These are phyloP conservation scores for Apocynum venetum DNA, from an alignment of 257 asterid genomes.

Conservation along the genomic window DNA sequence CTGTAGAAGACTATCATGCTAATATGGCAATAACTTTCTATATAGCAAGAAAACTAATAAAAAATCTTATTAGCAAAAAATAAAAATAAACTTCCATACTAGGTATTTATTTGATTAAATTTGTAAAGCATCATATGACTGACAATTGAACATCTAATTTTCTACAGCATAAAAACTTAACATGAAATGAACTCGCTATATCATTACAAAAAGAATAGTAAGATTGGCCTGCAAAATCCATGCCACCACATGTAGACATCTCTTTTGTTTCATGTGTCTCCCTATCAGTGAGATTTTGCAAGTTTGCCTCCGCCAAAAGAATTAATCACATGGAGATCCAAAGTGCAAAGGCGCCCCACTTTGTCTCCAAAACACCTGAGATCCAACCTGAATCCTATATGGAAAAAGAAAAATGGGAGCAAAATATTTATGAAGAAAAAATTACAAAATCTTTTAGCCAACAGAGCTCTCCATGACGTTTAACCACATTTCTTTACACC, in stretches of 20 bases:
- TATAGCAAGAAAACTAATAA: neutral
- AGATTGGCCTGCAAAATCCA: conserved; percentile 14
- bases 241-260: neutral
- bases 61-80: neutral
- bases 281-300: conserved; percentile 9
- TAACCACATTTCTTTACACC: conserved; percentile 15
- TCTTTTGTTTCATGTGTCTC: neutral
- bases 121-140: neutral
- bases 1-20: neutral
- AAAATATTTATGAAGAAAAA: conserved; percentile 16
- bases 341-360: conserved; percentile 24
- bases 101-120: neutral
- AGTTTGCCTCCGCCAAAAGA: conserved; percentile 23
- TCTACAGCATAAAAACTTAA: neutral
- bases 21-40: no score
- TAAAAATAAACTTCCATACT: neutral
- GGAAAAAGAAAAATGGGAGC: conserved; percentile 14
- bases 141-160: neutral
- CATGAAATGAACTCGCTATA: neutral
- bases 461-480: conserved; percentile 12
- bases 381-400: conserved; percentile 14
- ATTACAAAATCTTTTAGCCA: conserved; percentile 31
- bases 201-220: conserved; percentile 9
- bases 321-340: conserved; percentile 17
- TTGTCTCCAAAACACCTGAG: conserved; percentile 36